Percentiles rank a stretch among this genome's conserved stretches.
These are phyloP conservation scores for Trifolium repens DNA, from an alignment of 306 rosid genomes.

Conservation along the genomic window DNA sequence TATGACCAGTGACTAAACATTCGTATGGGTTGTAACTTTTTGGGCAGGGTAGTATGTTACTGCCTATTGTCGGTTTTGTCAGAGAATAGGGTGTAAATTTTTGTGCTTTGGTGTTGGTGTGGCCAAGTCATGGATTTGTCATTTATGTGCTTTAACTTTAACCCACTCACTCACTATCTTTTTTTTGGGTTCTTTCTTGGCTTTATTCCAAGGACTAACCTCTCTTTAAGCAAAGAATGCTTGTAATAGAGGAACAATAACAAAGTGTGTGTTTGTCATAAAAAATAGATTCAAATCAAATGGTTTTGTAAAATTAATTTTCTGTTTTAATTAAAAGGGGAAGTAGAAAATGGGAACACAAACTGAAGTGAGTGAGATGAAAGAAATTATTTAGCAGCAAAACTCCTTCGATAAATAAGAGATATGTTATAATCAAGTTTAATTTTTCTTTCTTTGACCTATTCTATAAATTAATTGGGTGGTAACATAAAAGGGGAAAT, in stretches of 20 bases:
- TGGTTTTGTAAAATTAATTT: too few relatives aligned
- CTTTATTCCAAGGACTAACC: conserved; percentile 80
- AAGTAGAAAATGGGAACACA: too few relatives aligned
- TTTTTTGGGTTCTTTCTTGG: conserved; percentile 40
- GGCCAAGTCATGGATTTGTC: conserved; percentile 39
- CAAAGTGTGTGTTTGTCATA: too few relatives aligned
- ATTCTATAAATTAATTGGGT: too few relatives aligned
- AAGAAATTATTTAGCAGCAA: too few relatives aligned
- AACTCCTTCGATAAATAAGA: too few relatives aligned
- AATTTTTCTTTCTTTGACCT: too few relatives aligned
- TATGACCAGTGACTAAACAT: conserved; percentile 64
- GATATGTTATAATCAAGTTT: too few relatives aligned
- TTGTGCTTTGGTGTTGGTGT: conserved; percentile 42
- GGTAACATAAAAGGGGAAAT: too few relatives aligned
- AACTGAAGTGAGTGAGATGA: too few relatives aligned
- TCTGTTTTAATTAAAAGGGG: too few relatives aligned
- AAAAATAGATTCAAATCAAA: too few relatives aligned
- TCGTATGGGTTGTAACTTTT: neutral
- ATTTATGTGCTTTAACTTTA: conserved; percentile 57
- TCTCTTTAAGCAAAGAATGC: conserved; percentile 93
- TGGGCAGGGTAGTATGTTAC: conserved; percentile 36
- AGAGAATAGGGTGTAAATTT: conserved; percentile 32
- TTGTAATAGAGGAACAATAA: conserved; percentile 43
- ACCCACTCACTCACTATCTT: conserved; percentile 39
- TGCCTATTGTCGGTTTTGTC: conserved; percentile 60